Conservation (phyloP, 768 basidiomycete species). For the Bullera alba region DNA sequence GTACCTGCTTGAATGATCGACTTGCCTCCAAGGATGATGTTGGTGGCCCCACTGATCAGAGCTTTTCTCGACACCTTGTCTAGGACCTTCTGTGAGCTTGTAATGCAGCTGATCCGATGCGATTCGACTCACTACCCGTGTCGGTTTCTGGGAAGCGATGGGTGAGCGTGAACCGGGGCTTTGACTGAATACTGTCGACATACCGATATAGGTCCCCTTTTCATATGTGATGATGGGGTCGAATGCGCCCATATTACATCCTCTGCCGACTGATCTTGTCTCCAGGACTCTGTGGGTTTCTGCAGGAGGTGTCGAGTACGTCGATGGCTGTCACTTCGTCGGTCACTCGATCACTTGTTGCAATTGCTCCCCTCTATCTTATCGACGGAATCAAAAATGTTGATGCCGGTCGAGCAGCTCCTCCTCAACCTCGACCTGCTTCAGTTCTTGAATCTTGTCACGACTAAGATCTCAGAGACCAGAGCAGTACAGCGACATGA, state of each 20-base stretch:
- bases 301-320: too few species aligned
- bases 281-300: too few species aligned
- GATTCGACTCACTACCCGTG: conserved; percentile 35
- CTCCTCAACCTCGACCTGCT: too few species aligned
- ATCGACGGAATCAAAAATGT: too few species aligned
- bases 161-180: neutral
- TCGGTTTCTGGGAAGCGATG: conserved; percentile 29
- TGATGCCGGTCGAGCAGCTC: too few species aligned
- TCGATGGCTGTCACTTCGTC: too few species aligned
- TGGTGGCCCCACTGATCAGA: conserved; percentile 85
- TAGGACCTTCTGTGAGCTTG: neutral
- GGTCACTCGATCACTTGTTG: too few species aligned
- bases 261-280: too few species aligned
- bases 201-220: conserved; percentile 30
- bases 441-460: too few species aligned
- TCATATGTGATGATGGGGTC: conserved; percentile 34
- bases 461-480: too few species aligned
- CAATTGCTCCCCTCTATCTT: too few species aligned
- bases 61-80: conserved; percentile 88
- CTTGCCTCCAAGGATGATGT: conserved; percentile 95
- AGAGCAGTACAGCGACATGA: too few species aligned
- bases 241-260: conserved; percentile 37
- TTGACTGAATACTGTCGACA: neutral
- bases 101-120: neutral
- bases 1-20: conserved; percentile 68